Base-by-base conservation (phyloP, 306 rosid genomes). In the Lagenaria siceraria region DNA sequence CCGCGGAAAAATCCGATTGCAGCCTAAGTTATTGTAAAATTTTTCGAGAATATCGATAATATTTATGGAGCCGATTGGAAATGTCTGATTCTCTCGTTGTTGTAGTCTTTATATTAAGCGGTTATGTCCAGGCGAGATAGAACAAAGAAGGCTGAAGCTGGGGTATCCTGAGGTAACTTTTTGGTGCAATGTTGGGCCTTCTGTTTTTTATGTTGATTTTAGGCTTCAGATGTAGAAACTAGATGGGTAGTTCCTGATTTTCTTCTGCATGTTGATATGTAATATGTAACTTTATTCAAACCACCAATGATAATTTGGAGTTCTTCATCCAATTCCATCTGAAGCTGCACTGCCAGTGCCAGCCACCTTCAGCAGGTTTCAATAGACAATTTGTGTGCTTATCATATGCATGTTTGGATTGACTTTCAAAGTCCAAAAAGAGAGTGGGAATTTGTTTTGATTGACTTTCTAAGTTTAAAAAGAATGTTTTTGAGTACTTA, bases 1-100 rank as follows among this genome's bases (percentile, higher is more conserved):
- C 88, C 92, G 0, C 85, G 86, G 72, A 83, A 80, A 60, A 18
- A 77, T 74, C 79, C 81, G 24, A 70, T 87, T 51, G 73, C 36
- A 18, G 76, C 60, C 14, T 65, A 78, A 56, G 52, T 21, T 78
- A n/a, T 49, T 78, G 48, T 49, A 40, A 31, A 46, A 6, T 9
- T 78, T 53, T 49, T 65, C 22, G 51, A 65, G 42, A 48, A 51
- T 78, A 19, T 59, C 17, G 53, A 51, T 51, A 15, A 72, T 25
- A 73, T 73, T 73, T 27, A 73, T 73, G 60, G 77, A 48, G 61
- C 56, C 42, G 18, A 31, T 73, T 73, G 61, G 61, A 51, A 51
- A 29, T 73, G 46, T 52, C 42, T 29, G 61, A 49, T 18, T 29
- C 77, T 46, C 18, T 46, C 10, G 46, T 51, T 51, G 77, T 18